phyloP scores from a whole-genome alignment of 805 yeast species.

The Gaillardinia entomophila region DNA sequence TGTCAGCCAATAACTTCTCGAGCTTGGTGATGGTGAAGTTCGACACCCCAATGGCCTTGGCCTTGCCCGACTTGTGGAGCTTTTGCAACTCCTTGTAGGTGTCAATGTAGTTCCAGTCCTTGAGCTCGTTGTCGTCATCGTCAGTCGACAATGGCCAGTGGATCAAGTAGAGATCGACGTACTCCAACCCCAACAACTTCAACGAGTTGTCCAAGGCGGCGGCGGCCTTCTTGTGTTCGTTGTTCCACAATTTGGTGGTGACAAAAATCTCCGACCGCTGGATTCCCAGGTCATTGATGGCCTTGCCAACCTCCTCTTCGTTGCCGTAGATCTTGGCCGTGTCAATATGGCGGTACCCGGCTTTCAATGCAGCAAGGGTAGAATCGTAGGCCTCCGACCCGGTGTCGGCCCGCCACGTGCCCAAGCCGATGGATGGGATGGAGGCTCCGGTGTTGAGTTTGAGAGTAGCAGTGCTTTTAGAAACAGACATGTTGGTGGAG shows the following conservation, averaged over 20 bases:
- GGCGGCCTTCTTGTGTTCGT: constrained; percentile 6
- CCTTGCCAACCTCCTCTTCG: constrained; percentile 10
- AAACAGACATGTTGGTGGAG: too few relatives aligned
- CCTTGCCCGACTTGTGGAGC: constrained; percentile 31
- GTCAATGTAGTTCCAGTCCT: constrained; percentile 41
- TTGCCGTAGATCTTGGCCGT: constrained; percentile 10
- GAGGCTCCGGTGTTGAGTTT: constrained; percentile 8
- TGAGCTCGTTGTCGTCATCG: constrained; percentile 19
- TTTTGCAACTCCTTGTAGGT: constrained; percentile 64
- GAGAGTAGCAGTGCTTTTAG: constrained; percentile 1
- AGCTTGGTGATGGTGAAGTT: constrained; percentile 10
- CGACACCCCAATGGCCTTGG: constrained; percentile 11
- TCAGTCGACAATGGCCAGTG: constrained; percentile 12
- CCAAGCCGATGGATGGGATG: constrained; percentile 11
- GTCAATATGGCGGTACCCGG: constrained; percentile 13
- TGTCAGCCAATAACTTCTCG: constrained; percentile 9
- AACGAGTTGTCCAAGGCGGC: constrained; percentile 10
- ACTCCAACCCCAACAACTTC: constrained; percentile 10
- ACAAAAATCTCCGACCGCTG: constrained; percentile 11
- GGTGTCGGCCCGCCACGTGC: constrained; percentile 1
- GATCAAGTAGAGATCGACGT: constrained; percentile 12
- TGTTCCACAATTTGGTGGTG: constrained; percentile 12
- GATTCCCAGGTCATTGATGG: constrained; percentile 7
- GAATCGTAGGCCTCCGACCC: neutral
- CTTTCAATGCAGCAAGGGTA: neutral